Conservation (phyloP, 257 asterid genomes). For the Plantago ovata region DNA sequence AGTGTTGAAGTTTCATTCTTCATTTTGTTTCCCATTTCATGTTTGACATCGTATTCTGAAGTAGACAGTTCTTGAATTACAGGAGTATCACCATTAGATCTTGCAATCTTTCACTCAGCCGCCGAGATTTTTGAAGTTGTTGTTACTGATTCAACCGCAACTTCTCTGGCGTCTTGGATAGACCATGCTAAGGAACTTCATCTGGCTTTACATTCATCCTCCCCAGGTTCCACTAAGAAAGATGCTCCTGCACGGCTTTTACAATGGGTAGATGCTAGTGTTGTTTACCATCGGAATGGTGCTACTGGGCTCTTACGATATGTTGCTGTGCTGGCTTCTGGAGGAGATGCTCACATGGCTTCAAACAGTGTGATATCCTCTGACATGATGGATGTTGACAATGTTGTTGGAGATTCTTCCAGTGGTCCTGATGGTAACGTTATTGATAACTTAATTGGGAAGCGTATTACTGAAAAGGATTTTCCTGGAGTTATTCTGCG, state of each 20-base stretch:
- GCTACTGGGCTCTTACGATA: constrained; percentile 66
- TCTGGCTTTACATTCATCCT: constrained; percentile 52
- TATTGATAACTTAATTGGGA: constrained; percentile 82
- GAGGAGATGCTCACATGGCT: constrained; percentile 93
- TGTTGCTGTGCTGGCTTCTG: constrained; percentile 84
- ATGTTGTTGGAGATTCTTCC: constrained; percentile 82
- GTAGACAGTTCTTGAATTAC: constrained; percentile 26
- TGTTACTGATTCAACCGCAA: constrained; percentile 81
- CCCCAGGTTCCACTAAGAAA: constrained; percentile 78
- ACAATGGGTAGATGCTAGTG: constrained; percentile 98
- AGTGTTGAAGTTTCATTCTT: constrained; percentile 18
- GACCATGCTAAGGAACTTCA: constrained; percentile 72
- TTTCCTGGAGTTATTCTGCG: constrained; percentile 86
- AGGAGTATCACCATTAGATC: constrained; percentile 73
- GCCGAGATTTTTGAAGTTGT: constrained; percentile 89
- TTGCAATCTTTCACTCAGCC: constrained; percentile 80
- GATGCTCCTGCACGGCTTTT: constrained; percentile 94
- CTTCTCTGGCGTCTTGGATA: constrained; percentile 81
- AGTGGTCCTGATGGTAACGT: constrained; percentile 70
- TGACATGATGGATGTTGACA: constrained; percentile 90
- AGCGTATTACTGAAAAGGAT: constrained; percentile 89
- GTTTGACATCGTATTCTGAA: constrained; percentile 5
- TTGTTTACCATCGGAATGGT: constrained; percentile 91
- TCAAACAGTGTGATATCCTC: constrained; percentile 82
- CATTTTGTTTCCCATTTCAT: constrained; percentile 14